Percentiles rank a stretch among this genome's conserved stretches.
Evolutionary conservation across 257 asterid species (phyloP).

Genomic region (Parsonsia alboflavescens): DNA sequence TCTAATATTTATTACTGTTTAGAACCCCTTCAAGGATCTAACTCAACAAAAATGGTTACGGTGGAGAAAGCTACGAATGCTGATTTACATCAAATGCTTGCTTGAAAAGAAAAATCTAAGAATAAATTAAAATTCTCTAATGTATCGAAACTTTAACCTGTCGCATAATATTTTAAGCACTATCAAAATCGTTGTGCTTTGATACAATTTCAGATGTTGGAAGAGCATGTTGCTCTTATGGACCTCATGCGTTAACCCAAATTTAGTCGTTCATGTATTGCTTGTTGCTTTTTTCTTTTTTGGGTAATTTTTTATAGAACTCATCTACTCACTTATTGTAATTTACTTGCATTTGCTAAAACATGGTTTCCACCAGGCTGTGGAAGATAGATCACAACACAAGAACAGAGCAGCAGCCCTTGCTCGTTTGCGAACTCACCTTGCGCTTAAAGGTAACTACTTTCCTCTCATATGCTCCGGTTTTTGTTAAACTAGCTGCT

Average conservation of each 20-base stretch:
- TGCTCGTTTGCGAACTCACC: constrained; percentile 57
- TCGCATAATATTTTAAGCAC: background rate
- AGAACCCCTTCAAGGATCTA: background rate
- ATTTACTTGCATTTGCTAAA: background rate
- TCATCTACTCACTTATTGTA: background rate
- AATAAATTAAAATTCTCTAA: background rate
- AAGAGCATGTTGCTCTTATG: no score
- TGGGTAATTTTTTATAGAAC: background rate
- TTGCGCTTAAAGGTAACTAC: constrained; percentile 75
- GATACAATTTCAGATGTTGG: background rate
- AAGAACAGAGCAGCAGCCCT: constrained; percentile 84
- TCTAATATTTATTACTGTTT: no score
- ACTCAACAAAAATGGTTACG: background rate
- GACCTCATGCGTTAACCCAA: no score
- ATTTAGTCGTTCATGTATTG: no score
- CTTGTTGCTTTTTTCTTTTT: no score
- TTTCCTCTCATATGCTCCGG: background rate
- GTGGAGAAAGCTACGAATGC: background rate
- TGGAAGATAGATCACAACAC: constrained; percentile 91
- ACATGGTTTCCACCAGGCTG: constrained; percentile 46
- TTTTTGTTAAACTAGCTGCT: background rate
- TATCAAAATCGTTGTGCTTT: background rate
- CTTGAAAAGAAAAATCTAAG: background rate
- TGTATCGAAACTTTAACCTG: background rate
- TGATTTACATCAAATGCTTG: no score